Conservation (phyloP, 164 flowering plant genomes). For the Sedum album region DNA sequence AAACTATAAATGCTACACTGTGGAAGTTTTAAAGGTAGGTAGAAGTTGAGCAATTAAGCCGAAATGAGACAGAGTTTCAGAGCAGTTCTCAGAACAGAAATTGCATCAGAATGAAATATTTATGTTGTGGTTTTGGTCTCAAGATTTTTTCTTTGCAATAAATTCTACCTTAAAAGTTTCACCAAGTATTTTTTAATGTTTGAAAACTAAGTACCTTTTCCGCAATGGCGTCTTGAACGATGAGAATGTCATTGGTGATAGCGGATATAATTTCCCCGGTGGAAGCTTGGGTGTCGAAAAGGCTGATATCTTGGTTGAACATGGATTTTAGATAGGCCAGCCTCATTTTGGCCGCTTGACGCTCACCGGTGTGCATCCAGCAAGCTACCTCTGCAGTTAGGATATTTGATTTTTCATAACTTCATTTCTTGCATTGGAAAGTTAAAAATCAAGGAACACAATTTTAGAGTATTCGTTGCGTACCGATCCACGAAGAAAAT, state of each 20-base stretch:
- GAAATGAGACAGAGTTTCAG: background rate
- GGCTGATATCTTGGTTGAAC: slow-evolving; percentile 85
- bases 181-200: background rate
- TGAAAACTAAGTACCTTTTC: slow-evolving; percentile 61
- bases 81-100: background rate
- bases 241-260: slow-evolving; percentile 74
- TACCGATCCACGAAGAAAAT: slow-evolving; percentile 94
- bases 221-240: slow-evolving; percentile 96
- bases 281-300: slow-evolving; percentile 94
- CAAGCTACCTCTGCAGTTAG: slow-evolving; percentile 74
- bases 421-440: background rate
- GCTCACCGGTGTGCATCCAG: slow-evolving; percentile 97
- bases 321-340: slow-evolving; percentile 76
- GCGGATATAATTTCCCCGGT: slow-evolving; percentile 89
- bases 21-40: background rate
- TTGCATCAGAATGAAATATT: background rate
- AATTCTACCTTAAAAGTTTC: background rate
- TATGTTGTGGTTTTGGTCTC: background rate
- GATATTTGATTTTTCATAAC: background rate
- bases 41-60: background rate
- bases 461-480: background rate
- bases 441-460: background rate
- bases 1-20: background rate
- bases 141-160: background rate
- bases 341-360: slow-evolving; percentile 97